Base-by-base conservation (phyloP, 768 basidiomycete species). In the Lepiota venenata region DNA sequence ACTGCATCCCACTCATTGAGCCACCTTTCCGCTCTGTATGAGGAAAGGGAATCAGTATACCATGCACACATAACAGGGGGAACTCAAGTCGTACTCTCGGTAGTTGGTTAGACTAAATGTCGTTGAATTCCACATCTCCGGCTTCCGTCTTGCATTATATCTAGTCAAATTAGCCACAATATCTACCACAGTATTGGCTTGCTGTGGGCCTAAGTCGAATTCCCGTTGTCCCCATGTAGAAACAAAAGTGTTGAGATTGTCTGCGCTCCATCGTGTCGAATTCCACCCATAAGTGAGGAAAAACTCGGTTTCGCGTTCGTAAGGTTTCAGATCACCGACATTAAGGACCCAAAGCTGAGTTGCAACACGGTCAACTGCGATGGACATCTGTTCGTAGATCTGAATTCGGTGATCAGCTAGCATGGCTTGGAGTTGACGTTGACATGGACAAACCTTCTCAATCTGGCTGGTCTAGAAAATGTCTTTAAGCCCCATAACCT, bases 311-410 rank as follows among this genome's bases (percentile, higher is more conserved):
- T 83, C 79, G 48, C 84, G 78, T 59, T 89, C 87, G 56, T 84
- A 83, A 2, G 85, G 85, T 63, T 88, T 88, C 49, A 89, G 68
- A 60, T 88, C 85, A 12, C 87, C 87, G 48, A 89, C 85, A 61
- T 88, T 89, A 49, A 89, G 67, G 37, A 89, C 77, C 84, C 85
- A 87, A 43, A 89, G 69, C 12, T 72, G 72, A 10, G 71, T 76
- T 8, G 84, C 84, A 29, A 81, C 71, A 35, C 81, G 79, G 16
- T 80, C 78, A 8, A 81, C 73, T 0, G 85, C 82, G 21, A 85
- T 71, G 15, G 83, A 82, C 77, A 89, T 77, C 70, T 87, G 84
- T 59, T 89, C 84, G 66, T 77, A 82, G 7, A 79, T 75, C 80
- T 81, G 49, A 5, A 25, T 18, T 27, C 14, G 21, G 18, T 25